Evolutionary conservation across 257 asterid species (phyloP), one percentile per base, ranked within the genome.

Genomic region (Fraxinus excelsior): DNA sequence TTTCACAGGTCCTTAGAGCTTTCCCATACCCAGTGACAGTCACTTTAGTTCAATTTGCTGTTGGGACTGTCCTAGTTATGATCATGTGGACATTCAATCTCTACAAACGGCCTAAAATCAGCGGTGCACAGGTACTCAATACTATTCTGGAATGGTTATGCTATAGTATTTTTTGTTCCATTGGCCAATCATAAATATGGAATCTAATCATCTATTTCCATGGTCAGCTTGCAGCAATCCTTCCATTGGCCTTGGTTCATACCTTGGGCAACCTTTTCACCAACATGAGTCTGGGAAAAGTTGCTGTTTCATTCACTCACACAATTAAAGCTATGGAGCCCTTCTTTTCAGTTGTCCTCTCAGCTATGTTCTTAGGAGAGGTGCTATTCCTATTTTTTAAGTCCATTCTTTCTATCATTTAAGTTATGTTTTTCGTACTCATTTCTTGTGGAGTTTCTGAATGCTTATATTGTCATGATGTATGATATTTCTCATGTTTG

Each of bases 81-180:
- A 70, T 85, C 26, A 94, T 94, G 98, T 94, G 98, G 98, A 75
- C 82, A 5, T 74, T 82, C 44, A 92, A 90, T 81, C 90, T 94
- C 65, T 85, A 87, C 90, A 92, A 86, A 82, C 88, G 88, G 51
- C 98, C 98, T 70, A 94, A 94, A 84, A 89, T 94, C 80, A 94
- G 87, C 70, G 89, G 91, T 40, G 87, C 88, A 10, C 98, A 94
- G 97, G 97, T 92, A 85, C 72, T 72, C 64, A 75, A 60, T 70
- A 60, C 31, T 28, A 34, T 42, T 49, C 64, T 25, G 25, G 72
- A 75, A 13, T 44, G 42, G 9, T 67, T 40, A 12, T 26, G 42
- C 23, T 13, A 11, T 68, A 26, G 11, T 62, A 62, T 16, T 26
- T 42, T 62, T 62, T 23, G 16, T 62, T 26, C 35, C 32, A 0